Conservation (phyloP, 768 basidiomycete genomes). For the Ephemerocybe angulata region DNA sequence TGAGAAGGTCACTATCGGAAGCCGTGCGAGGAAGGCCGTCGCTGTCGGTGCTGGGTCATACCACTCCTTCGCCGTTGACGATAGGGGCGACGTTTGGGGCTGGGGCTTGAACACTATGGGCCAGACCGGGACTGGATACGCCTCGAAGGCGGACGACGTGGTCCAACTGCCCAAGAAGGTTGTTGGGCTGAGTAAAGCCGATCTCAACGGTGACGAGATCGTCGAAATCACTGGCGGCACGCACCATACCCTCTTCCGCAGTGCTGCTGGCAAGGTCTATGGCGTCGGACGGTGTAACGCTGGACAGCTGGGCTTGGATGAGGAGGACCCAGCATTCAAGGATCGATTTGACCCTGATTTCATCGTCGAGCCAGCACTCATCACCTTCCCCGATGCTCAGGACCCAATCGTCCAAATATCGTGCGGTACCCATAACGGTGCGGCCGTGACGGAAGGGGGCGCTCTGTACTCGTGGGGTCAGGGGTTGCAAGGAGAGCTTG, state of each 20-base stretch:
- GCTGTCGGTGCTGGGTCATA: constrained; percentile 77
- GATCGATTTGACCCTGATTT: constrained; percentile 55
- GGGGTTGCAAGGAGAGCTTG: constrained; percentile 74
- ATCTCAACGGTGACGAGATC: constrained; percentile 58
- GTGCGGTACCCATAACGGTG: constrained; percentile 68
- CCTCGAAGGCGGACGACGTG: constrained; percentile 43
- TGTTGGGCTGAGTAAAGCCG: constrained; percentile 55
- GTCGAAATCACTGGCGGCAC: constrained; percentile 78
- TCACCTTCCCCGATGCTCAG: constrained; percentile 58
- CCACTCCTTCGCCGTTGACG: constrained; percentile 89
- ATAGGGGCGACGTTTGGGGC: constrained; percentile 79
- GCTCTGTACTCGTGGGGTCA: constrained; percentile 77
- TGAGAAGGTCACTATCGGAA: constrained; percentile 77
- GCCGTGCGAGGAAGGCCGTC: constrained; percentile 54
- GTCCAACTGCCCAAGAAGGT: constrained; percentile 65
- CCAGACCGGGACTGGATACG: constrained; percentile 64
- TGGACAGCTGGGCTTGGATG: constrained; percentile 75
- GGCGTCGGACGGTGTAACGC: constrained; percentile 83
- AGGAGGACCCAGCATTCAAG: constrained; percentile 65
- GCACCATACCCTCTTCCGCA: constrained; percentile 89
- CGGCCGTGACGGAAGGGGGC: constrained; percentile 64
- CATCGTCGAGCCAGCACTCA: constrained; percentile 59
- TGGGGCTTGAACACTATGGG: constrained; percentile 97
- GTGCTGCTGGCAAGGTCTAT: constrained; percentile 77
- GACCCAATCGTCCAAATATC: constrained; percentile 67